Evolutionary conservation across 306 rosid species (phyloP).

Genomic region (Sindora glabra): DNA sequence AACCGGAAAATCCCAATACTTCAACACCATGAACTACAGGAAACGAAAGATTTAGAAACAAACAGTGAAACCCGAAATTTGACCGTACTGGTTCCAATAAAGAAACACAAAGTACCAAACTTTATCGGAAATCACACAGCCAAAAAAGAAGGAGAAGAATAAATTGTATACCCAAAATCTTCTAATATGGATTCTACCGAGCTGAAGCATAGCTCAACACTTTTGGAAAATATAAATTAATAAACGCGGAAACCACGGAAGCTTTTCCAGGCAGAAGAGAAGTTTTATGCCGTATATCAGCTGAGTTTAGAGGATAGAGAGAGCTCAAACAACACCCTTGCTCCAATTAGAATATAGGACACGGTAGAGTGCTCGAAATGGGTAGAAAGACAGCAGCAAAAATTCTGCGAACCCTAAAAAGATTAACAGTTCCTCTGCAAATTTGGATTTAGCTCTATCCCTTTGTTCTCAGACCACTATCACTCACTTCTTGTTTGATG

Average conservation of each 20-base stretch:
- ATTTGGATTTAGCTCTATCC: not conserved
- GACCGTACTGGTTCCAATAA: too few relatives aligned
- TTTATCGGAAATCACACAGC: too few relatives aligned
- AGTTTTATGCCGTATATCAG: too few relatives aligned
- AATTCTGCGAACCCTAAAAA: slow-evolving; percentile 35
- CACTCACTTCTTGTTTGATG: slow-evolving; percentile 15
- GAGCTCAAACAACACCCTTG: not conserved
- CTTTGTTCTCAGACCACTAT: slow-evolving; percentile 18
- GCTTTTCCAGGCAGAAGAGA: too few relatives aligned
- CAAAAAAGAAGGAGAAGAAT: too few relatives aligned
- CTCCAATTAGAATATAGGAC: too few relatives aligned
- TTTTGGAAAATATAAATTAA: not conserved
- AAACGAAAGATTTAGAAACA: too few relatives aligned
- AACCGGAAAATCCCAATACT: not conserved
- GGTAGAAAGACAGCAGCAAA: not conserved
- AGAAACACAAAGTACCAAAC: too few relatives aligned
- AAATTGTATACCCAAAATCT: too few relatives aligned
- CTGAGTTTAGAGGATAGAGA: not conserved
- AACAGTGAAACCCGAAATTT: too few relatives aligned
- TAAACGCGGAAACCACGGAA: too few relatives aligned
- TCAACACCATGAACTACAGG: not conserved
- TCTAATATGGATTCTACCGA: too few relatives aligned
- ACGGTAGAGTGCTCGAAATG: not conserved
- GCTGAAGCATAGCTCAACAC: not conserved
- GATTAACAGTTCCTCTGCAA: not conserved